Base-by-base conservation (phyloP, 2,329 filamentous ascomycete species). In the Penicillium frequentans region DNA sequence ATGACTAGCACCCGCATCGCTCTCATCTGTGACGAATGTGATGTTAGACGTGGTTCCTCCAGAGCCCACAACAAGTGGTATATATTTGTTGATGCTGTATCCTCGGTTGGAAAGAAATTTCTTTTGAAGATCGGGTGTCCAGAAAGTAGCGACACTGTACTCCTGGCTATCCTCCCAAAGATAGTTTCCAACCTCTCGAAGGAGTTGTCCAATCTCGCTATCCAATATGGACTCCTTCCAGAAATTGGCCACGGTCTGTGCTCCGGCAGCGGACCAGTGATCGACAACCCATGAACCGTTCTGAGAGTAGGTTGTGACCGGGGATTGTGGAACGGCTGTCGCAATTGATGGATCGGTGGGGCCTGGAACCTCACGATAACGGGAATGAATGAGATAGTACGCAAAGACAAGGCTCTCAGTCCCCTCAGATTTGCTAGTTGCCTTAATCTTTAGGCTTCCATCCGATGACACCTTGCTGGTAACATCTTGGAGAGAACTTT, bases 231-330 rank as follows among this genome's bases (percentile, higher is more conserved):
- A 64, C 16, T 78, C 53, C 29, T 79, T 73, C 72, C 72, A 76
- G 55, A 79, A 79, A 9, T 73, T 56, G 0, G 66, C 73, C 1
- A 69, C 64, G 0, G 67, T 65, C 44, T 70, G 60, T 0, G 77
- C 77, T 3, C 77, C 78, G 1, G 54, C 52, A 2, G 66, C 53
- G 11, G 70, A 74, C 59, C 75, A 79, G 59, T 80, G 75, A 58
- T 77, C 75, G 3, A 76, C 73, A 3, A 66, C 66, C 49, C 65
- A 75, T 1, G 73, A 76, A 3, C 75, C 74, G 54, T 76, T 75
- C 21, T 73, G 63, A 19, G 70, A 60, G 42, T 69, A 11, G 55
- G 64, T 33, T 65, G 39, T 44, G 1, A 52, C 49, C 2, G 49
- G 49, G 37, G 6, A 55, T 53, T 14, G 55, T 31, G 29, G 60